A percentile compares a stretch with the other conserved stretches of the same genome.
phyloP scores from a whole-genome alignment of 768 basidiomycete species.

The Amanita inopinata region DNA sequence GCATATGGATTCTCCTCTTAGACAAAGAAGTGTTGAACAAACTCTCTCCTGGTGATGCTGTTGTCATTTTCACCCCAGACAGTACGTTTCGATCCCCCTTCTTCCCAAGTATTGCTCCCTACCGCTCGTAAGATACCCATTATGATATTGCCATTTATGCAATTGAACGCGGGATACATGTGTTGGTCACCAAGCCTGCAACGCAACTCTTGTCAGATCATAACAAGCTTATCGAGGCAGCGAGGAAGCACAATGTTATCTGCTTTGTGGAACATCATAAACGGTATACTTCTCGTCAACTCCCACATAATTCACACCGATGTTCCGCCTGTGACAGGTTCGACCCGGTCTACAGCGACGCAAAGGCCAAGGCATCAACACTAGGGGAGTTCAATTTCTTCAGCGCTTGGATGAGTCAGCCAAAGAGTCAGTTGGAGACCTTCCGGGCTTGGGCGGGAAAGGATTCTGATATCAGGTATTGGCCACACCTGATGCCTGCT shows the following conservation, averaged over 20 bases:
- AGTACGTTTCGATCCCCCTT: slow-evolving; percentile 32
- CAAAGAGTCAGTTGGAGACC: slow-evolving; percentile 89
- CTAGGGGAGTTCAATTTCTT: slow-evolving; percentile 94
- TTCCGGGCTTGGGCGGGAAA: slow-evolving; percentile 95
- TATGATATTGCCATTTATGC: slow-evolving; percentile 80
- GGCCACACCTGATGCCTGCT: no score
- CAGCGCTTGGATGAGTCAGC: slow-evolving; percentile 96
- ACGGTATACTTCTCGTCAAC: slow-evolving; percentile 30
- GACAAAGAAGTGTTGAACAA: slow-evolving; percentile 77
- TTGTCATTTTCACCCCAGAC: slow-evolving; percentile 90
- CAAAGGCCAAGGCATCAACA: slow-evolving; percentile 61
- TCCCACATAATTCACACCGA: slow-evolving; percentile 1
- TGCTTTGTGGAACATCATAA: slow-evolving; percentile 97
- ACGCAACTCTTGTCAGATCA: slow-evolving; percentile 82
- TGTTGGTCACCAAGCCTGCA: slow-evolving; percentile 89
- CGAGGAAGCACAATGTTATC: slow-evolving; percentile 69
- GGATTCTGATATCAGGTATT: slow-evolving; percentile 82
- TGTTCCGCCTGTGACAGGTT: slow-evolving; percentile 28
- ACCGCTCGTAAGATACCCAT: slow-evolving; percentile 55
- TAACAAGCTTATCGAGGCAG: slow-evolving; percentile 63
- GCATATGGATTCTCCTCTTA: slow-evolving; percentile 21
- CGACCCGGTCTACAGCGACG: slow-evolving; percentile 91
- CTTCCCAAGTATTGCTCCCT: not conserved
- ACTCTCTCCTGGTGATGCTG: slow-evolving; percentile 75
- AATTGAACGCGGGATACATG: slow-evolving; percentile 77